Base-by-base conservation (phyloP, 108 stramenopile species). In the Aurantiochytrium sp. region DNA sequence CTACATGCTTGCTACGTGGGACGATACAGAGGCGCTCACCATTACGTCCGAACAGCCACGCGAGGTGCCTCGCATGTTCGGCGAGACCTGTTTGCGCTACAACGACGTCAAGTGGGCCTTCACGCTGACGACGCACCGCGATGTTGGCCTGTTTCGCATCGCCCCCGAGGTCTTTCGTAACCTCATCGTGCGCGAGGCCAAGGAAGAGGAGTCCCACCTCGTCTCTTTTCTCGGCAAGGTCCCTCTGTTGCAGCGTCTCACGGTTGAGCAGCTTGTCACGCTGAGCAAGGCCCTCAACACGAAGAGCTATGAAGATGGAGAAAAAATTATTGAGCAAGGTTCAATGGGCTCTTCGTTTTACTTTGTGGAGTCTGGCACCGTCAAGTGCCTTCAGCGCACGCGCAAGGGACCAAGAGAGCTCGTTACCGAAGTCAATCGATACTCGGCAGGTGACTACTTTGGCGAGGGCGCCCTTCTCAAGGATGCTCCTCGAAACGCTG, bases 391-490 rank as follows among this genome's bases (percentile, higher is more conserved):
- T 5, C 92, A 94, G 89, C 73, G 73, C 58, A 91, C 91, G 44
- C 76, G 51, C 45, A 83, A 83, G 76, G 76, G 76, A 43, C 51
- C 76, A 45, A 10, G 51, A 43, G 76, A 83, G 76, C 18, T 53
- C 49, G 51, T 53, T 6, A 83, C 18, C 23, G 76, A 83, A 23
- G 76, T 83, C n/a, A 83, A 83, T 23, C 45, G 76, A 12, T 83
- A 83, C 51, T 83, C 76, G 19, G 90, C 72, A 1, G 93, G 94
- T 12, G 92, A 94, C 58, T 94, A 93, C 76, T 95, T 95, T 71
- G 94, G 95, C 19, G 95, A 95, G 91, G 91, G 92, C 60, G 93
- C 94, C 28, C 92, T 95, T 19, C 90, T 95, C 45, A 59, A 93
- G 35, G 92, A 94, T 53, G 91, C 73, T 90, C 94, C 94, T 12